Evolutionary conservation across 2,329 filamentous ascomycete species (phyloP), one percentile per base, ranked within the genome.

Genomic region (Verruconis gallopava): DNA sequence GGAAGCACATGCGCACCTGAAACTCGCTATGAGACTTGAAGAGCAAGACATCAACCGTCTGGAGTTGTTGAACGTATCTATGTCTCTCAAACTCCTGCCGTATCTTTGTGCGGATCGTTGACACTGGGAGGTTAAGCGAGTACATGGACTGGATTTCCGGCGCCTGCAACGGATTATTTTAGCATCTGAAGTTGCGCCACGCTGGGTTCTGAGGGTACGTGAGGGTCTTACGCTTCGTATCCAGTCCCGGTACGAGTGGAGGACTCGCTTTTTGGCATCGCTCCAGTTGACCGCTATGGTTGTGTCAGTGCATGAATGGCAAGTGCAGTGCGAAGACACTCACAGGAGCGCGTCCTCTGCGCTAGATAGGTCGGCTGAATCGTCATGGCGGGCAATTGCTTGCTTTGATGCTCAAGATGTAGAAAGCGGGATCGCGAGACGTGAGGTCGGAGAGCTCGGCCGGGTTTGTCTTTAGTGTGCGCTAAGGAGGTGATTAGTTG

Each of bases 111-210:
- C 91, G 83, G 59, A 98, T 79, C 49, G 75, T 72, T 32, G 89
- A 83, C 41, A 95, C 79, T 41, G 89, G 86, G 58, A 93, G 76
- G 60, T 84, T 85, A 57, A 98, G 71, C 48, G 82, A 83, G 76
- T 98, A 98, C 85, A 96, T 94, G 48, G 78, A 82, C 65, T 96
- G 91, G 58, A 98, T 89, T 62, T 96, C 88, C 47, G 91, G 89
- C 32, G 86, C 86, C 91, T 98, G 60, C 43, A 34, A 18, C 14
- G 47, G 12, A 9, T 9, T n/a, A 9, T n/a, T 9, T 30, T 30
- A 30, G 25, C 25, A 9, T 30, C n/a, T 30, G 25, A 30, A 30
- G 9, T 30, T n/a, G 6, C n/a, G 25, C 25, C 25, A 30, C 9
- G 9, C 6, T 30, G n/a, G 6, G 25, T 30, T n/a, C n/a, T 30